Conservation (phyloP, 2,329 filamentous ascomycete genomes). For the Pseudocercospora fijiensis region DNA sequence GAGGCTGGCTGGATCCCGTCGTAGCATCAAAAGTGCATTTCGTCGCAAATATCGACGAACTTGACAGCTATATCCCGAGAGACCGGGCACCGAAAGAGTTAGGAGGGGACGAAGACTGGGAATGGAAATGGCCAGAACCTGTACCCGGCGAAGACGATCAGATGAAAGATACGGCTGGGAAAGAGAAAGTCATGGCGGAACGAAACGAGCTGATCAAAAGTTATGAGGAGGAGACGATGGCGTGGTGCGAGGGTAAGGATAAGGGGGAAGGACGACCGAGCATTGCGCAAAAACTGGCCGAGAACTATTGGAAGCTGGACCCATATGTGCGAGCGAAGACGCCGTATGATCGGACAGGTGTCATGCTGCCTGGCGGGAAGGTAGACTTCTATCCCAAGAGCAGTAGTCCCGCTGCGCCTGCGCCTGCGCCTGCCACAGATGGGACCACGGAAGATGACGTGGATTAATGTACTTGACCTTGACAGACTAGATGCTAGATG, state of each 20-base stretch:
- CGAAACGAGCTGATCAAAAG: conserved; percentile 66
- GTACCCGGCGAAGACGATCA: conserved; percentile 69
- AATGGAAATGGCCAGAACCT: conserved; percentile 80
- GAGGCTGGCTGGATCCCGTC: conserved; percentile 93
- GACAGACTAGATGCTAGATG: background rate
- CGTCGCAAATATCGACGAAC: conserved; percentile 75
- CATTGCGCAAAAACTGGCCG: conserved; percentile 54
- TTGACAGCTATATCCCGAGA: conserved; percentile 71
- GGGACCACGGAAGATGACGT: conserved; percentile 10
- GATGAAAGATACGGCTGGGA: conserved; percentile 64
- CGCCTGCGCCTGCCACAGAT: no score
- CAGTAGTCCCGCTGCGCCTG: background rate
- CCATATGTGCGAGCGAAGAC: conserved; percentile 79
- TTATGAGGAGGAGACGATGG: conserved; percentile 71
- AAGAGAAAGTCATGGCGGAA: conserved; percentile 62
- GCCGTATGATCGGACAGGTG: conserved; percentile 78
- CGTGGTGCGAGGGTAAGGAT: conserved; percentile 66
- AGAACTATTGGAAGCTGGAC: conserved; percentile 87
- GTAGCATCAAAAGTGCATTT: conserved; percentile 94
- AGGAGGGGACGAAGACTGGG: conserved; percentile 81
- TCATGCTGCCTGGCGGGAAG: conserved; percentile 66
- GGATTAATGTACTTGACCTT: conserved; percentile 5
- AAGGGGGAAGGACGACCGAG: conserved; percentile 33
- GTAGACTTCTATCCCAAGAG: conserved; percentile 66
- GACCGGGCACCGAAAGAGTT: conserved; percentile 76